Conservation (phyloP, 2,329 filamentous ascomycete species). For the Cytospora piceicola region DNA sequence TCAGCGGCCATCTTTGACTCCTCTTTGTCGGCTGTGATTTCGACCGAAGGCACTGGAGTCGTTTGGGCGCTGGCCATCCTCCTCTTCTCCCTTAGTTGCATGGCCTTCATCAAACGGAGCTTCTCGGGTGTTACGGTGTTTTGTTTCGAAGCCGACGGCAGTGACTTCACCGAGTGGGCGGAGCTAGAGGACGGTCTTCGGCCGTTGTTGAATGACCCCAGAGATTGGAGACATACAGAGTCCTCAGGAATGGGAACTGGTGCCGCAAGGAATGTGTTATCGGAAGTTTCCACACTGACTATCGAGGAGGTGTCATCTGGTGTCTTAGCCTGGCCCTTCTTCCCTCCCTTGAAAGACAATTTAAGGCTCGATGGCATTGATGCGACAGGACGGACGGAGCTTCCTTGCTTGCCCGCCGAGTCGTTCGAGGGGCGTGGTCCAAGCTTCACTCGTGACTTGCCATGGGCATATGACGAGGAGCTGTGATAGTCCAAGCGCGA, state of each 20-base stretch:
- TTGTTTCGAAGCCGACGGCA: constrained; percentile 41
- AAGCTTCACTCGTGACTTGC: constrained; percentile 84
- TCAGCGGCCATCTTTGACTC: constrained; percentile 45
- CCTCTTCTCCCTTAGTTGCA: constrained; percentile 87
- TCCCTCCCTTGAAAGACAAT: constrained; percentile 62
- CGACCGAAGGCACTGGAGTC: constrained; percentile 35
- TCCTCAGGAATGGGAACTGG: constrained; percentile 44
- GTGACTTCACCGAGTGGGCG: constrained; percentile 47
- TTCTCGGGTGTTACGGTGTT: constrained; percentile 81
- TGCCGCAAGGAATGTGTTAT: constrained; percentile 43
- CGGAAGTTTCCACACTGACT: constrained; percentile 40
- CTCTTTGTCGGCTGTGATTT: constrained; percentile 31
- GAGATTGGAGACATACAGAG: constrained; percentile 36
- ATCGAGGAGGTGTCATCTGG: constrained; percentile 43
- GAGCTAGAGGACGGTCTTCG: constrained; percentile 49
- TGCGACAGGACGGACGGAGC: constrained; percentile 71
- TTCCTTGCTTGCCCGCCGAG: constrained; percentile 62
- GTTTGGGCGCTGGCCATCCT: constrained; percentile 48
- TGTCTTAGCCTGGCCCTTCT: constrained; percentile 50
- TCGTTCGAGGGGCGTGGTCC: constrained; percentile 82
- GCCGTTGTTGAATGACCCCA: constrained; percentile 42
- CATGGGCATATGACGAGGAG: constrained; percentile 53
- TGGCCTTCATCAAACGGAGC: constrained; percentile 87
- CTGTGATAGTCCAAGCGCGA: constrained; percentile 55
- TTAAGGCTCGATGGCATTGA: constrained; percentile 82